Evolutionary conservation across 2,329 filamentous ascomycete species (phyloP), one percentile per base, ranked within the genome.

Genomic region (Aspergillus chevalieri): DNA sequence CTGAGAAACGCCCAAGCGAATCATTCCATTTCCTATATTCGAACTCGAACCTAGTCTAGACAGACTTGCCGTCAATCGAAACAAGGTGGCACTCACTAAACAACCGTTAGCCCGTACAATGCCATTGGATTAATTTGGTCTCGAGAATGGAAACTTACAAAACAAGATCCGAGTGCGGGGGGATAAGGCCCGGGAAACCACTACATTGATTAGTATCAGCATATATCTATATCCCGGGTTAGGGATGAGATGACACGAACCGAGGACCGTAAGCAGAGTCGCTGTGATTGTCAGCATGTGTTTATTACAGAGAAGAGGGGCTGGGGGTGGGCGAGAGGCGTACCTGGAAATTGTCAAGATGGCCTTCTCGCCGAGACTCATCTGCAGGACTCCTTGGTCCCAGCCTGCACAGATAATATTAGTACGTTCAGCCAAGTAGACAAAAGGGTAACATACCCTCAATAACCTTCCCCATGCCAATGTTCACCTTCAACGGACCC

Each of bases 281-380:
- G 46, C 68, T 71, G 38, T 19, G 44, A 30, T 26, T 44, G 48
- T 57, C 43, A 55, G 51, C 36, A 45, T 47, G 38, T 24, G 48
- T 48, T 44, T 34, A 46, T 49, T 46, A 50, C 33, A 46, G 15
- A 21, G 8, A 34, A 12, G 44, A 17, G 28, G 9, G 2, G 46
- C 2, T 17, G 17, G 17, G 17, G 17, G 17, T 17, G 22, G 12
- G 8, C 10, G 12, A 2, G 19, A 36, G 19, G 48, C 52, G 70
- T 78, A 90, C 86, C 80, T 78, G 55, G 84, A 80, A 66, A 97
- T 96, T 59, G 84, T 86, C 57, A 98, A 78, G 46, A 82, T 87
- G 47, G 89, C 85, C 77, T 88, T 92, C 80, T 97, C 92, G 68
- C 92, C 91, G 51, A 95, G 77, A 67, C 85, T 85, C 92, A 98